Base-by-base conservation (phyloP, 208 protist genomes). In the Zelonia costaricensis region DNA sequence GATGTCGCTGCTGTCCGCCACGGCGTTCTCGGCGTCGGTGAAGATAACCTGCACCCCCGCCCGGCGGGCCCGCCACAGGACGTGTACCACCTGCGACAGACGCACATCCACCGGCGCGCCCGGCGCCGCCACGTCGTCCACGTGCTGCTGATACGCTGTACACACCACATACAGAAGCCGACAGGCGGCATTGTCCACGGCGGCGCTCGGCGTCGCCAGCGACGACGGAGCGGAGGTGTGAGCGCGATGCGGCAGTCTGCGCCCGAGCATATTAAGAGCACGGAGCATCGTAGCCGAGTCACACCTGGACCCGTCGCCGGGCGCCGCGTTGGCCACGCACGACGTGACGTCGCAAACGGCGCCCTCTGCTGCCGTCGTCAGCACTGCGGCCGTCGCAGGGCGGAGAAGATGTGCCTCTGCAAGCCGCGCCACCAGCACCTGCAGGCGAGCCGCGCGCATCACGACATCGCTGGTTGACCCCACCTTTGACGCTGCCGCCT, bases 371-470 rank as follows among this genome's bases (percentile, higher is more conserved):
- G 36, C 52, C n/a, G 15, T 30, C 0, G 22, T 6, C 23, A 57
- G 33, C 23, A 15, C 52, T 44, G 52, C 52, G 22, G 20, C 33
- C 40, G 23, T 30, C 22, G 15, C 35, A 18, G 7, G 42, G 6
- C 3, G n/a, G 28, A 38, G 13, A 39, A 43, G 9, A 30, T 8
- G 52, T 28, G 55, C 2, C 35, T 18, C 18, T 2, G 3, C 10
- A 7, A 44, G 8, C 13, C n/a, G 36, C 1, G 1, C 13, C 0
- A 23, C n/a, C 46, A 62, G 22, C 2, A 57, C 18, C 18, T 45
- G n/a, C 27, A 70, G 47, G 10, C 54, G 63, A 44, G 30, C 55
- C 23, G 63, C 45, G 38, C 63, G 55, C 35, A 70, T 3, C 27
- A 18, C 3, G 12, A 44, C n/a, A 4, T 15, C 33, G 12, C n/a